A percentile compares a stretch with the other conserved stretches of the same genome.
phyloP scores from a whole-genome alignment of 768 basidiomycete species.

The Lentinula sp. region DNA sequence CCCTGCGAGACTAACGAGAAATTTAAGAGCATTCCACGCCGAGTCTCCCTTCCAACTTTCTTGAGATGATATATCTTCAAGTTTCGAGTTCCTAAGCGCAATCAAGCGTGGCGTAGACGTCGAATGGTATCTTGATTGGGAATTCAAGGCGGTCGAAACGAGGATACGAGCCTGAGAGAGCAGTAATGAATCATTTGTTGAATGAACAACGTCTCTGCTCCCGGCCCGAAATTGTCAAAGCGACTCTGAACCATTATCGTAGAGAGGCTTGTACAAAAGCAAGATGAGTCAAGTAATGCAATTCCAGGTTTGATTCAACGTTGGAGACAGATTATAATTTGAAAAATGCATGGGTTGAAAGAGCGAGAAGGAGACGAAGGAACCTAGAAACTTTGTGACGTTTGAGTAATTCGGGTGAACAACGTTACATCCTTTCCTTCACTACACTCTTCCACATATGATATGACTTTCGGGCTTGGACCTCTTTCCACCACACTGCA shows the following conservation, averaged over 20 bases:
- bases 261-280: constrained; percentile 6
- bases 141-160: background rate
- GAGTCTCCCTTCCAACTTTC: constrained; percentile 18
- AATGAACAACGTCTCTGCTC: background rate
- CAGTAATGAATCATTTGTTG: too few species aligned
- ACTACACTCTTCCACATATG: constrained; percentile 40
- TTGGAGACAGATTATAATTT: background rate
- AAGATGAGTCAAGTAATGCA: background rate
- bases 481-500: constrained; percentile 48
- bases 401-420: background rate
- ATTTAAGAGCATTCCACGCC: constrained; percentile 19
- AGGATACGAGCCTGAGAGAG: constrained; percentile 4
- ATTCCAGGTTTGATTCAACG: background rate
- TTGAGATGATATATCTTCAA: constrained; percentile 15
- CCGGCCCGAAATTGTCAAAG: background rate
- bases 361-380: constrained; percentile 40
- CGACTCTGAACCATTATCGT: background rate
- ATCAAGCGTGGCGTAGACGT: constrained; percentile 23
- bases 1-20: constrained; percentile 21
- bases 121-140: constrained; percentile 16
- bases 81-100: constrained; percentile 24
- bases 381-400: constrained; percentile 42
- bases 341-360: background rate
- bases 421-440: constrained; percentile 34
- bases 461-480: constrained; percentile 48